Evolutionary conservation across 306 rosid species (phyloP).

Genomic region (Prunus dulcis): DNA sequence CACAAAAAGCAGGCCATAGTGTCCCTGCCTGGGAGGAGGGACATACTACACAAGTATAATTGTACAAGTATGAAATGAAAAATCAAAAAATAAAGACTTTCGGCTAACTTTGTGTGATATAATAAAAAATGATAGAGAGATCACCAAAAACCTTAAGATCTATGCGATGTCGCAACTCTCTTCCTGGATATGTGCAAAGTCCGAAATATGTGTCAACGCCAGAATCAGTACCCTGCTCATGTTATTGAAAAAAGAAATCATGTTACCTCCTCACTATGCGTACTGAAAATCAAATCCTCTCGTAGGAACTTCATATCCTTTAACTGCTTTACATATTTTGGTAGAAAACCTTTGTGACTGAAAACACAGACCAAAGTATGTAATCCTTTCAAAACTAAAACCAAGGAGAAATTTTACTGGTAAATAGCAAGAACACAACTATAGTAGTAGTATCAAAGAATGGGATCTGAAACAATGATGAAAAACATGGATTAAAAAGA

Average conservation of each 20-base stretch:
- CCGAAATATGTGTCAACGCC: conserved; percentile 95
- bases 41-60: background rate
- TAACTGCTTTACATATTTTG: conserved; percentile 59
- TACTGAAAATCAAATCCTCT: conserved; percentile 86
- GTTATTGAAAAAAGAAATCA: conserved; percentile 17
- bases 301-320: conserved; percentile 80
- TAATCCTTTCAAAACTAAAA: conserved; percentile 8
- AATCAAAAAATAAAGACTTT: background rate
- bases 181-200: conserved; percentile 82
- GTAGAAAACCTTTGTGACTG: conserved; percentile 89
- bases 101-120: background rate
- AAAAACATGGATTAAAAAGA: no score
- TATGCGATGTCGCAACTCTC: conserved; percentile 79
- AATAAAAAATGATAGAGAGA: background rate
- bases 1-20: background rate
- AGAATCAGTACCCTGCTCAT: conserved; percentile 72
- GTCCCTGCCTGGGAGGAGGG: background rate
- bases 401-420: no score
- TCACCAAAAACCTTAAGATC: conserved; percentile 66
- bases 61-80: background rate
- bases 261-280: conserved; percentile 85
- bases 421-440: no score
- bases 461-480: no score
- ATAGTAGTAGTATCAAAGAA: no score
- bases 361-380: conserved; percentile 28